These are phyloP conservation scores for Hordeum pubiflorum DNA, from an alignment of 202 grass and related monocot species.

Conservation along the genomic window DNA sequence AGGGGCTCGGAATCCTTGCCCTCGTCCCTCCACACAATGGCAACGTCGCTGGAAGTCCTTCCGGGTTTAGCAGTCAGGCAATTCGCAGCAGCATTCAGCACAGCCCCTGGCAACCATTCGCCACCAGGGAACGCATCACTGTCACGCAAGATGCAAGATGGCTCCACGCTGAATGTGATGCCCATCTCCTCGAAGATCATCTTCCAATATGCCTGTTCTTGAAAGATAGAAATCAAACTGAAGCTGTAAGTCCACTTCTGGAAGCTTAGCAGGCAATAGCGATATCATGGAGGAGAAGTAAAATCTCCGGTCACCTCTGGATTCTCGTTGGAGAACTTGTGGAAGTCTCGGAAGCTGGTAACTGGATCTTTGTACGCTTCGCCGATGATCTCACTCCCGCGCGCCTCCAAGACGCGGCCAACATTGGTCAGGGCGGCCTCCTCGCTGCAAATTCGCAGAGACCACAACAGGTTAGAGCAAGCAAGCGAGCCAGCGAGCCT, in stretches of 20 bases:
- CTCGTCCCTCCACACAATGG: constrained; percentile 84
- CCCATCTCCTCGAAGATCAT: constrained; percentile 82
- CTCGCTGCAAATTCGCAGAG: background rate
- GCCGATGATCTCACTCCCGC: constrained; percentile 60
- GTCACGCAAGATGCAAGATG: constrained; percentile 64
- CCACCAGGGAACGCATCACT: constrained; percentile 52
- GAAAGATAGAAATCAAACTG: background rate
- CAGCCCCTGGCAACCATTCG: constrained; percentile 65
- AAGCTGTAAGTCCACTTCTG: background rate
- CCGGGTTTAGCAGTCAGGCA: constrained; percentile 63
- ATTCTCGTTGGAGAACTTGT: constrained; percentile 67
- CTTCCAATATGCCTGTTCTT: constrained; percentile 71
- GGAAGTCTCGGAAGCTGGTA: constrained; percentile 58
- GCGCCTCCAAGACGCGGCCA: constrained; percentile 60
- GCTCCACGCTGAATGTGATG: constrained; percentile 50
- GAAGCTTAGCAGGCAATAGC: background rate
- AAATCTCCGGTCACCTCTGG: constrained; percentile 51
- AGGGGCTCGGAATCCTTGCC: constrained; percentile 57
- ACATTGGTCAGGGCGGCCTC: constrained; percentile 61
- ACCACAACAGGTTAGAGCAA: background rate
- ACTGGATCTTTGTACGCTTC: constrained; percentile 61
- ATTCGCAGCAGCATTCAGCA: constrained; percentile 64
- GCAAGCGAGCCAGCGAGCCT: background rate
- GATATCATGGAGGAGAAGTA: background rate
- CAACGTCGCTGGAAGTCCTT: constrained; percentile 31